phyloP scores from a whole-genome alignment of 495 filamentous ascomycete species.

The Daldinia caldariorum region DNA sequence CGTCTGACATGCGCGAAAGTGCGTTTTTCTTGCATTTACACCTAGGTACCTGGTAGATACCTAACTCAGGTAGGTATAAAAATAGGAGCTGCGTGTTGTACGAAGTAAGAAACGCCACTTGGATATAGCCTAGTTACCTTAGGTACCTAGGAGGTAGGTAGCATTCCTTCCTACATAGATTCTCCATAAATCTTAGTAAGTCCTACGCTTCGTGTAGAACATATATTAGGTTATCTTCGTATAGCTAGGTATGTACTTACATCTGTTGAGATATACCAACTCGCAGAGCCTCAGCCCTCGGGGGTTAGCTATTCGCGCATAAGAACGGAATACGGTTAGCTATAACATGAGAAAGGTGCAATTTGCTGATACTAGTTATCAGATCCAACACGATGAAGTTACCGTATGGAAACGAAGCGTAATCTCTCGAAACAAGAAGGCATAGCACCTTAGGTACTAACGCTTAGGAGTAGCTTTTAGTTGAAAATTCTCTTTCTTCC shows the following conservation, averaged over 20 bases:
- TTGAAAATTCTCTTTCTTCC: conserved; percentile 1
- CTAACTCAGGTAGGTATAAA: not conserved
- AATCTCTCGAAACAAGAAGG: not conserved
- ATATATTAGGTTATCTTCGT: too few relatives aligned
- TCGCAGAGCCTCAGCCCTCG: not conserved
- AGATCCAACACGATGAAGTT: not conserved
- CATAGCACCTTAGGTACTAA: not conserved
- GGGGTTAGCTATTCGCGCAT: conserved; percentile 1
- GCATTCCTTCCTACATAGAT: not conserved
- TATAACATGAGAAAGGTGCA: not conserved
- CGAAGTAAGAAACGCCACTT: not conserved
- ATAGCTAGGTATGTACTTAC: too few relatives aligned
- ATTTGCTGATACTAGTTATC: not conserved
- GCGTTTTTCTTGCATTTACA: not conserved
- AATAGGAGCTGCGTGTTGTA: not conserved
- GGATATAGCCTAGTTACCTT: too few relatives aligned
- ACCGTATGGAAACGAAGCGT: not conserved
- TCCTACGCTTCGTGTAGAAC: not conserved
- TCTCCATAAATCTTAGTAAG: not conserved
- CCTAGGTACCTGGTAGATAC: too few relatives aligned
- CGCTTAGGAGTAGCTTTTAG: not conserved
- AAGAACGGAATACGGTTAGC: not conserved
- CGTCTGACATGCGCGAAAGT: not conserved
- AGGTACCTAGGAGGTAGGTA: not conserved
- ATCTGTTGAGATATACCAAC: not conserved